A percentile compares a stretch with the other conserved stretches of the same genome.
Conservation (phyloP, 1,139 yeast genomes). For the Hansenula lynferdii region DNA sequence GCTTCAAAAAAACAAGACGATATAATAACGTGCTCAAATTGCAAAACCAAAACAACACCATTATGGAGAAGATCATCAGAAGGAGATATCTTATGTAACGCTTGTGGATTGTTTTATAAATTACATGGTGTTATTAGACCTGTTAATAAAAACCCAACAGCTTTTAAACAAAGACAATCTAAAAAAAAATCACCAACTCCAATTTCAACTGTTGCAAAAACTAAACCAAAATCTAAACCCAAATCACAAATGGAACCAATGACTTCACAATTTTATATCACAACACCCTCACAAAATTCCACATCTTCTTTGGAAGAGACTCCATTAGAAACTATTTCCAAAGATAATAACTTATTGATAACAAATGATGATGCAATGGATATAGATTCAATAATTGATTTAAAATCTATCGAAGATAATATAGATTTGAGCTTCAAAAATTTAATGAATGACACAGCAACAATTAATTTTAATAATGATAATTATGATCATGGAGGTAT, state of each 20-base stretch:
- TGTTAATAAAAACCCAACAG: not conserved
- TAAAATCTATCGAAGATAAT: not conserved
- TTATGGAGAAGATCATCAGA: conserved; percentile 88
- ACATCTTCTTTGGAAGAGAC: not conserved
- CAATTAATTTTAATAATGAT: not conserved
- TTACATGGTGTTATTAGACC: conserved; percentile 92
- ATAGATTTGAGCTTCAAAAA: no score
- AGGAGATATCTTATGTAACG: conserved; percentile 88
- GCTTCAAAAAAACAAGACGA: not conserved
- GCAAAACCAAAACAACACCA: conserved; percentile 87
- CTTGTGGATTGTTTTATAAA: conserved; percentile 86
- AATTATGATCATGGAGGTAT: not conserved
- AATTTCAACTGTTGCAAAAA: conserved; percentile 1
- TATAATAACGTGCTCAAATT: conserved; percentile 56
- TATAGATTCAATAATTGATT: not conserved
- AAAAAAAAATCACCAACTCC: conserved; percentile 8
- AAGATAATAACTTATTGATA: no score
- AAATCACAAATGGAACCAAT: not conserved
- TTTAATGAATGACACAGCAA: no score
- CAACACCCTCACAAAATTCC: no score
- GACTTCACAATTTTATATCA: no score
- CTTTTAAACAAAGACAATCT: conserved; percentile 42
- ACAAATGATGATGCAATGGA: no score
- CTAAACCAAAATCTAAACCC: not conserved
- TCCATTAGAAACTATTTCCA: not conserved